Conservation (phyloP, 179 eudicot genomes). For the Heliamphora pulchella region DNA sequence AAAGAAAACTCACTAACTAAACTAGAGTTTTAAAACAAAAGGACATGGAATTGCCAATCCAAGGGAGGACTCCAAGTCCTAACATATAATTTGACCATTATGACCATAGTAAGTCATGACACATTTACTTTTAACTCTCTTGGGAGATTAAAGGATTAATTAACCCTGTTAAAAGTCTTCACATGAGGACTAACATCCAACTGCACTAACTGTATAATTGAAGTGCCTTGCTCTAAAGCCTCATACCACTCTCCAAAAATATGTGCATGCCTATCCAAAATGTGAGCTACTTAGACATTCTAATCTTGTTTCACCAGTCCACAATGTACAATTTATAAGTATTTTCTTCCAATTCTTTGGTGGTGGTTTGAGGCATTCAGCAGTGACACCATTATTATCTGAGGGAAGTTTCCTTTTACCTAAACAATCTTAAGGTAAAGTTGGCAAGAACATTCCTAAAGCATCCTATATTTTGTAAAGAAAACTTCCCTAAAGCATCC, state of each 20-base stretch:
- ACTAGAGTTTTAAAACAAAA: no score
- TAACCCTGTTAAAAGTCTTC: no score
- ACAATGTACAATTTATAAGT: not conserved
- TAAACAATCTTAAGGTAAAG: not conserved
- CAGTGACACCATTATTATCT: not conserved
- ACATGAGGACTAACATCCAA: not conserved
- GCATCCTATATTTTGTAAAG: not conserved
- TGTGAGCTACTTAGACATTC: not conserved
- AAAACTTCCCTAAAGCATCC: slow-evolving; percentile 2
- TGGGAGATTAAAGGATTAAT: no score
- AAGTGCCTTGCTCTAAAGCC: not conserved
- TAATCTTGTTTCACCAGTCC: not conserved
- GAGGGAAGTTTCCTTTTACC: slow-evolving; percentile 4
- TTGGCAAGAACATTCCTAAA: not conserved
- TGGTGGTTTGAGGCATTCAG: not conserved
- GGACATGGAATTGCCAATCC: no score
- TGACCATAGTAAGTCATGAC: no score
- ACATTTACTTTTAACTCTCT: no score
- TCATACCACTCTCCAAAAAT: not conserved
- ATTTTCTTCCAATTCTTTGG: not conserved
- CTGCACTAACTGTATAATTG: not conserved
- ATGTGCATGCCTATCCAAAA: not conserved
- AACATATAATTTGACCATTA: no score
- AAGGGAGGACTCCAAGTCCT: no score
- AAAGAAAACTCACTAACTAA: no score